Percentiles rank a stretch among this genome's conserved stretches.
Evolutionary conservation across 768 basidiomycete species (phyloP).

Genomic region (Steccherinum ochraceum): DNA sequence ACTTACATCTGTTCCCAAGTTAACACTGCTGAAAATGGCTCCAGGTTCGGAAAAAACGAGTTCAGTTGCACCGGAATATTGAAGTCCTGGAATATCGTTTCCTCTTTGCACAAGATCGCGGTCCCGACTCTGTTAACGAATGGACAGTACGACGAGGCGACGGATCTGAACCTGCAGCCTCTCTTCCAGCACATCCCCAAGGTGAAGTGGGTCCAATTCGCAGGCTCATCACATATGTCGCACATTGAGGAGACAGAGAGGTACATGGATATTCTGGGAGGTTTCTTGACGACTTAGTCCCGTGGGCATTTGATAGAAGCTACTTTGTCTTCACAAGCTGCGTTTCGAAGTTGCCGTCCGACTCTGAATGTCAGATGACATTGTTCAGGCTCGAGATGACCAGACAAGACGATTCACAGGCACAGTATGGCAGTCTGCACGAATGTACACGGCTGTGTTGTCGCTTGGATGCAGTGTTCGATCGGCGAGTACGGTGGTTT

Average conservation of each 20-base stretch:
- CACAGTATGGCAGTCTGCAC: no score
- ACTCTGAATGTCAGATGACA: no score
- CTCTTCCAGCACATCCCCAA: slow-evolving; percentile 26
- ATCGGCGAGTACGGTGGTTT: no score
- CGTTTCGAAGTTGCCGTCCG: no score
- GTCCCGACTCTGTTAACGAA: slow-evolving; percentile 29
- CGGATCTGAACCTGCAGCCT: slow-evolving; percentile 27
- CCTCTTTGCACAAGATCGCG: slow-evolving; percentile 19
- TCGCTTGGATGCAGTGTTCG: no score
- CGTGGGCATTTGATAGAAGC: no score
- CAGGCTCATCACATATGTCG: slow-evolving; percentile 25
- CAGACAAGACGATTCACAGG: no score
- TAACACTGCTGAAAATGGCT: not conserved
- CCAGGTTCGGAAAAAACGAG: slow-evolving; percentile 25
- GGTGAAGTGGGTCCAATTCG: slow-evolving; percentile 27
- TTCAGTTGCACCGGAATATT: slow-evolving; percentile 22
- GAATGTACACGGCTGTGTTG: no score
- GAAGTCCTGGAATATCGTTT: slow-evolving; percentile 21
- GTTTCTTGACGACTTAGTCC: slow-evolving; percentile 21
- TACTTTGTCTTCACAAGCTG: no score
- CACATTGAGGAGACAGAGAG: slow-evolving; percentile 27
- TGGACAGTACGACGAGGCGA: slow-evolving; percentile 31
- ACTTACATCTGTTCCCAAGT: not conserved
- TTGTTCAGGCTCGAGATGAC: no score
- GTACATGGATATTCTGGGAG: slow-evolving; percentile 20